Evolutionary conservation across 768 basidiomycete species (phyloP).

Genomic region (Rhodosporidiobolus odoratus): DNA sequence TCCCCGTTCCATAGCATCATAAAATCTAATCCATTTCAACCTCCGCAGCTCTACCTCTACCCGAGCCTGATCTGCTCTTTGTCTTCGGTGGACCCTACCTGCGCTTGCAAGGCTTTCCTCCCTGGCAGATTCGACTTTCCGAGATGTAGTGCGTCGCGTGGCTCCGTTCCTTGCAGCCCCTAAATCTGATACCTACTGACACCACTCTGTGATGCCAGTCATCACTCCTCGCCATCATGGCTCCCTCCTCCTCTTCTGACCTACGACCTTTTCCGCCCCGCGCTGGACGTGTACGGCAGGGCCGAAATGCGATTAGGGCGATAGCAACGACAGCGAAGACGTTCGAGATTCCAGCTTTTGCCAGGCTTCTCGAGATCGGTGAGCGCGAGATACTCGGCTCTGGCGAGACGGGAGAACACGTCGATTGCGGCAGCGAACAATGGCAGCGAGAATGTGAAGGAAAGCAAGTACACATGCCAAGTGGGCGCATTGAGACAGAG

Average conservation of each 20-base stretch:
- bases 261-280: slow-evolving; percentile 29
- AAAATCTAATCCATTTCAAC: not conserved
- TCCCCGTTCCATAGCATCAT: not conserved
- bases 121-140: slow-evolving; percentile 38
- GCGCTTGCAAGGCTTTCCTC: slow-evolving; percentile 38
- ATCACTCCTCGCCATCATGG: slow-evolving; percentile 33
- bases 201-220: slow-evolving; percentile 9
- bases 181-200: not conserved
- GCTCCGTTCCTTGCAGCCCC: not conserved
- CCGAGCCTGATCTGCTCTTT: slow-evolving; percentile 38
- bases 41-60: slow-evolving; percentile 18
- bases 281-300: slow-evolving; percentile 38
- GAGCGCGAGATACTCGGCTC: too few relatives aligned
- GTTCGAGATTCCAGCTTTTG: too few relatives aligned
- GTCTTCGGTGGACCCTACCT: slow-evolving; percentile 40
- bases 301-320: slow-evolving; percentile 39
- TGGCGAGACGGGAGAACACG: too few relatives aligned
- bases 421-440: too few relatives aligned
- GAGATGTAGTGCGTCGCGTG: slow-evolving; percentile 37
- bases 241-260: slow-evolving; percentile 18
- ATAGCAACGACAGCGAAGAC: too few relatives aligned
- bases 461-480: too few relatives aligned
- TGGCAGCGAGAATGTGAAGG: too few relatives aligned
- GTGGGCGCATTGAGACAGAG: too few relatives aligned
- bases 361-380: too few relatives aligned